Base-by-base conservation (phyloP, 2,329 filamentous ascomycete species). In the Trichoderma sp. region DNA sequence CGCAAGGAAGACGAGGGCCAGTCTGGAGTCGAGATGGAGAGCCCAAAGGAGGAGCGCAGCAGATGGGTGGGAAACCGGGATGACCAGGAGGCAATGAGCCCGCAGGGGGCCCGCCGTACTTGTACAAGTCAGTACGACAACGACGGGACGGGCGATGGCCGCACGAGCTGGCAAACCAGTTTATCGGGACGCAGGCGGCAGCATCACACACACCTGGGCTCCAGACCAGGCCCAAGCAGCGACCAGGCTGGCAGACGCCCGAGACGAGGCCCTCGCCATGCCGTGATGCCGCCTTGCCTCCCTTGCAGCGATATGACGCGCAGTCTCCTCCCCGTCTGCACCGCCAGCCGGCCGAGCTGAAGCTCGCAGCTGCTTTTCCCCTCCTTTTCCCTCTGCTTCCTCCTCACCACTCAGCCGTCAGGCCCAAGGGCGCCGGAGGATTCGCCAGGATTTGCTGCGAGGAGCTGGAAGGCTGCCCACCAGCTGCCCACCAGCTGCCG, bases 1-100 rank as follows among this genome's bases (percentile, higher is more conserved):
- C 55, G 26, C 56, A 59, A 59, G 56, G 56, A 21, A 30, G 45
- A 24, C 30, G 44, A 24, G 47, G n/a, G 30, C 58, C 59, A 63
- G 59, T 48, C 44, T 34, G 19, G 19, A 45, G 24, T 19, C 26
- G 19, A 48, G 58, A 52, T n/a, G 26, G 43, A 58, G 48, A 54
- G 59, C 59, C 59, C 50, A 55, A 63, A 58, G 43, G 41, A 52
- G 41, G 57, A 62, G 59, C 41, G 26, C 34, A 61, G 44, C 30
- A 63, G 59, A 62, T 34, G 50, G 59, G 59, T 63, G 59, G 59
- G 59, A 63, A 63, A 54, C 59, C 59, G 59, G 59, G 59, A 63
- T 63, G 48, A 62, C 48, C 43, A 59, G 44, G 45, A 58, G 12
- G 57, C 28, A n/a, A 43, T 50, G 57, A 41, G 26, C 50, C 50